phyloP scores from a whole-genome alignment of 1,139 yeast species.

The Hansenula lynferdii region DNA sequence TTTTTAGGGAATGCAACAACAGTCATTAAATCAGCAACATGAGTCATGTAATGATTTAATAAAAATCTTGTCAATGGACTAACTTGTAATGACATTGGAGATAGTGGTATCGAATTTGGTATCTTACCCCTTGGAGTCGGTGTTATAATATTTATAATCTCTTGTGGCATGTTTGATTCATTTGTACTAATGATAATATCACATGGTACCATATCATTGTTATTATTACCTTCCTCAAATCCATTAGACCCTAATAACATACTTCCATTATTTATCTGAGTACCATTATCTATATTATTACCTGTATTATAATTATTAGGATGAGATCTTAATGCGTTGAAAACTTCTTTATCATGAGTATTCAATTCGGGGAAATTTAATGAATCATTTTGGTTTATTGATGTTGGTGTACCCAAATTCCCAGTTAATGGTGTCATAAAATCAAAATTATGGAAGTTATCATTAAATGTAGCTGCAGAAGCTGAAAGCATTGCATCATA shows the following conservation, averaged over 20 bases:
- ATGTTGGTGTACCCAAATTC: conserved; percentile 8
- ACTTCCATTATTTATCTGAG: conserved; percentile 12
- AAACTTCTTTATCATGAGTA: conserved; percentile 21
- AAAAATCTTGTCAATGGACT: conserved; percentile 67
- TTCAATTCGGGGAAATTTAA: conserved; percentile 6
- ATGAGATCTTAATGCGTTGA: conserved; percentile 16
- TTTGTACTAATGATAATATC: not conserved
- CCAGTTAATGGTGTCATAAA: not conserved
- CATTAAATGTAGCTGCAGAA: conserved; percentile 42
- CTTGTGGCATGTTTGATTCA: conserved; percentile 18
- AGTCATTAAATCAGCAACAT: conserved; percentile 85
- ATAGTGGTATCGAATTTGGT: conserved; percentile 44
- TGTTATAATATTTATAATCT: conserved; percentile 24
- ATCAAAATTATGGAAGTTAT: not conserved
- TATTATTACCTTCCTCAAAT: conserved; percentile 5
- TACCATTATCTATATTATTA: too few species aligned
- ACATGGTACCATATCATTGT: too few species aligned
- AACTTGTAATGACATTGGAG: conserved; percentile 57
- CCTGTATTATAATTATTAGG: conserved; percentile 14
- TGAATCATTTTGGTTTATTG: conserved; percentile 1
- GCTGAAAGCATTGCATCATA: conserved; percentile 73
- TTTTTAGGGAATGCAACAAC: conserved; percentile 77
- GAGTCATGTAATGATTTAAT: conserved; percentile 67
- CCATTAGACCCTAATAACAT: not conserved
- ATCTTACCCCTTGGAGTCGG: conserved; percentile 7